Conservation (phyloP, 352 stramenopile genomes). For the Phytopythium mirpurense region DNA sequence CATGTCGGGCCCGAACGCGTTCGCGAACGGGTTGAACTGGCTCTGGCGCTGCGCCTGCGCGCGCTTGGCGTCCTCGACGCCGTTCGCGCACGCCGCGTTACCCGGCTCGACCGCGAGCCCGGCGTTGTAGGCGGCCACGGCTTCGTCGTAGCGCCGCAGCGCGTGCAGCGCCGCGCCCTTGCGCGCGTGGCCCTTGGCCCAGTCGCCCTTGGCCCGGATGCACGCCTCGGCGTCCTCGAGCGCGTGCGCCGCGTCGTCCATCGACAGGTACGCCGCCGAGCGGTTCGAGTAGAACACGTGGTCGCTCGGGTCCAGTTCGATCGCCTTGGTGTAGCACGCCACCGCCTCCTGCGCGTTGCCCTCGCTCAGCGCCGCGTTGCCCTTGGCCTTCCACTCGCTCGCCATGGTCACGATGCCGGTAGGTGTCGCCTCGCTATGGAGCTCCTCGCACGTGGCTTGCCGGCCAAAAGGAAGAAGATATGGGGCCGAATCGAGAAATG, state of each 20-base stretch:
- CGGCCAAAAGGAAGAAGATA: too few relatives aligned
- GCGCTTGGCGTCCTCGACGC: slow-evolving; percentile 92
- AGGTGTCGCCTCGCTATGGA: too few relatives aligned
- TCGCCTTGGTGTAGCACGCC: slow-evolving; percentile 95
- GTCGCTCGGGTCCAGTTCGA: slow-evolving; percentile 92
- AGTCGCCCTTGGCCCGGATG: slow-evolving; percentile 93
- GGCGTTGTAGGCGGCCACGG: slow-evolving; percentile 76
- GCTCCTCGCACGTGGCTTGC: too few relatives aligned
- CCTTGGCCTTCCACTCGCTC: slow-evolving; percentile 89
- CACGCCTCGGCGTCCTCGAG: slow-evolving; percentile 96
- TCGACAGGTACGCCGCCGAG: slow-evolving; percentile 96
- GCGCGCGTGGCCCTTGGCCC: slow-evolving; percentile 96
- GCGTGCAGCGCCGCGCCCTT: slow-evolving; percentile 97
- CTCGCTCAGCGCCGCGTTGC: slow-evolving; percentile 93
- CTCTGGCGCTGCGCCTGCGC: slow-evolving; percentile 70
- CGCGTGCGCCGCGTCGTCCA: slow-evolving; percentile 89
- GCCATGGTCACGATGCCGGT: too few relatives aligned
- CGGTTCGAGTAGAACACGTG: slow-evolving; percentile 99
- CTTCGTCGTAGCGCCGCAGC: slow-evolving; percentile 85
- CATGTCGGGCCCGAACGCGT: slow-evolving; percentile 95
- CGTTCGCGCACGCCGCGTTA: slow-evolving; percentile 91
- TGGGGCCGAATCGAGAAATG: too few relatives aligned
- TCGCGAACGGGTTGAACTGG: slow-evolving; percentile 83
- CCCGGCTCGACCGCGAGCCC: slow-evolving; percentile 89
- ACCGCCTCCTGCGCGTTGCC: slow-evolving; percentile 95